Conservation (phyloP, 352 stramenopile genomes). For the Elongisporangium prolatum region DNA sequence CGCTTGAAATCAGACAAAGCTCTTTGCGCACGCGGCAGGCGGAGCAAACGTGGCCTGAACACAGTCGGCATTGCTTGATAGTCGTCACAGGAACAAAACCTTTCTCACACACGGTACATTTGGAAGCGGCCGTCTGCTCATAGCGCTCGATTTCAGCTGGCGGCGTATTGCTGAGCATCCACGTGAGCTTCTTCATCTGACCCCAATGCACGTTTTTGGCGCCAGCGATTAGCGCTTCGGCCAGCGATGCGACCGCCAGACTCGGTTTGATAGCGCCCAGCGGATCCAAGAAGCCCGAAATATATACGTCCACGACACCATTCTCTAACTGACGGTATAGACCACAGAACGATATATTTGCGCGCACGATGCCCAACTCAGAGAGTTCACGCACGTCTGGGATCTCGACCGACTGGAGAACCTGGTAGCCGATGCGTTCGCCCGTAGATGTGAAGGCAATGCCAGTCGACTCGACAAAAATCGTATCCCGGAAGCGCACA, state of each 20-base stretch:
- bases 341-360: constrained; percentile 25
- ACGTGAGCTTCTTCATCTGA: constrained; percentile 43
- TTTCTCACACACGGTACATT: too few relatives aligned
- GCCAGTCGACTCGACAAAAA: constrained; percentile 53
- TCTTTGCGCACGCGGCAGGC: too few relatives aligned
- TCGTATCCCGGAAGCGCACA: constrained; percentile 57
- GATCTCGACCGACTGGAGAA: constrained; percentile 54
- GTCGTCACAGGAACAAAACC: too few relatives aligned
- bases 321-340: constrained; percentile 21
- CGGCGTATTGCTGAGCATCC: constrained; percentile 17
- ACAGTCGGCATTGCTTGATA: too few relatives aligned
- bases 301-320: constrained; percentile 24
- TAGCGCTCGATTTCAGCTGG: not conserved
- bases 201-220: constrained; percentile 28
- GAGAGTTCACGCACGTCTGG: constrained; percentile 28
- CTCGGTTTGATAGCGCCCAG: constrained; percentile 26
- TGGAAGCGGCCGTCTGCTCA: not conserved
- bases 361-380: constrained; percentile 27
- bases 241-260: constrained; percentile 21
- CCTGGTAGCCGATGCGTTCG: constrained; percentile 50
- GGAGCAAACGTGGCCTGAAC: too few relatives aligned
- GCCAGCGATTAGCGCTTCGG: constrained; percentile 29
- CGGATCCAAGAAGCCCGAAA: constrained; percentile 36
- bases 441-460: constrained; percentile 26
- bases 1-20: too few relatives aligned